Base-by-base conservation (phyloP, 164 flowering plant genomes). In the Euptelea pleiosperma region DNA sequence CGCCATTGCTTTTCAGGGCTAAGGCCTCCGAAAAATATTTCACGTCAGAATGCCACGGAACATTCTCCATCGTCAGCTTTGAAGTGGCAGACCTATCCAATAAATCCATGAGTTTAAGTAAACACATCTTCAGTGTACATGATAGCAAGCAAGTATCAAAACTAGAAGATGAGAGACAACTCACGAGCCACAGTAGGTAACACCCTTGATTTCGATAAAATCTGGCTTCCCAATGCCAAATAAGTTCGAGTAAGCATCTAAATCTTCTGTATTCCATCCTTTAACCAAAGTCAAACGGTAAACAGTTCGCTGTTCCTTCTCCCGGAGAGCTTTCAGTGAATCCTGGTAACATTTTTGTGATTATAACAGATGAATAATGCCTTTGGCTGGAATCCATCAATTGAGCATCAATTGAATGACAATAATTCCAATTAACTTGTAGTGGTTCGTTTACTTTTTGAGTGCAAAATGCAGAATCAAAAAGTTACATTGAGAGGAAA, bases 151-250 rank as follows among this genome's bases (percentile, higher is more conserved):
- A 36, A 43, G 26, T 33, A 30, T 24, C n/a, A 33, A 42, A 55
- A 36, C 33, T 12, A 6, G 61, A 55, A 21, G 37, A 37, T 11
- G 10, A 61, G 14, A 15, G 7, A 51, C 8, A 42, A 73, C 96
- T 81, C 80, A 94, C 96, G 97, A 68, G 74, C 99, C 99, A 81
- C 99, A 91, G 52, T 94, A 94, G 25, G 99, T 94, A 3, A 94
- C 97, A 34, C 99, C 99, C 80, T 94, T 91, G 66, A 94, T 94
- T 80, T 94, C 97, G 40, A 94, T 73, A 52, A 91, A 91, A 70
- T 91, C 99, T 14, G 97, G 99, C 52, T 71, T 78, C 14, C 99
- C 99, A 60, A 89, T 56, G 61, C 68, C 61, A 46, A 94, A 86
- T 60, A 94, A 85, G 46, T 78, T 70, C 37, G 45, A 81, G 75